Conservation (phyloP, 805 yeast species). For the Grigorovia humatica region DNA sequence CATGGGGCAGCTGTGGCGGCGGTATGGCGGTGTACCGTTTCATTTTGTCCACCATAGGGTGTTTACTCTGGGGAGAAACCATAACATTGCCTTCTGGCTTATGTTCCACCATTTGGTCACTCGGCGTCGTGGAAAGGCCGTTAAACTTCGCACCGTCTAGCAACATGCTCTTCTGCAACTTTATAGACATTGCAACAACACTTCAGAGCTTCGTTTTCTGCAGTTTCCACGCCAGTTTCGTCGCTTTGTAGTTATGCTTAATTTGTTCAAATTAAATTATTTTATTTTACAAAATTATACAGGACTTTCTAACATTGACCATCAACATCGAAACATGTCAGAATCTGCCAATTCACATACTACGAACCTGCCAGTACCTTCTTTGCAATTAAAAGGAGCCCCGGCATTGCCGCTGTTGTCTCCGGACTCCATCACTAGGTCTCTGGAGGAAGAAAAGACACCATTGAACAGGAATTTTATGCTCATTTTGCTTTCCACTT, state of each 20-base stretch:
- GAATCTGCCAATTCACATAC: neutral
- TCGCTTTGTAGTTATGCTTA: neutral
- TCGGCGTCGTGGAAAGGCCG: neutral
- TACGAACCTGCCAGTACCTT: neutral
- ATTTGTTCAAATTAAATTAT: neutral
- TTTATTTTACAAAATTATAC: neutral
- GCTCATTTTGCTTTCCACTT: conserved; percentile 1
- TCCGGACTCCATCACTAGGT: neutral
- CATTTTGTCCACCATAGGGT: neutral
- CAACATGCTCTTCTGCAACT: neutral
- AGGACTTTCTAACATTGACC: too few species aligned
- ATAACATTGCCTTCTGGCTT: neutral
- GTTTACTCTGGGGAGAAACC: neutral
- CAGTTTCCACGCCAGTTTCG: neutral
- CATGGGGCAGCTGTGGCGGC: conserved; percentile 26
- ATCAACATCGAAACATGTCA: neutral
- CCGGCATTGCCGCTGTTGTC: neutral
- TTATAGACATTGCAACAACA: neutral
- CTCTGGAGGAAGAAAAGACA: neutral
- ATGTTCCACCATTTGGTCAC: neutral
- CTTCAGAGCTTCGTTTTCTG: neutral
- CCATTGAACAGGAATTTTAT: neutral
- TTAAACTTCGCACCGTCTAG: neutral
- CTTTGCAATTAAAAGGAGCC: neutral
- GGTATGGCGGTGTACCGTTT: neutral